Percentiles rank a stretch among this genome's conserved stretches.
These are phyloP conservation scores for Penicillium frequentans DNA, from an alignment of 2,329 filamentous ascomycete genomes.

Conservation along the genomic window DNA sequence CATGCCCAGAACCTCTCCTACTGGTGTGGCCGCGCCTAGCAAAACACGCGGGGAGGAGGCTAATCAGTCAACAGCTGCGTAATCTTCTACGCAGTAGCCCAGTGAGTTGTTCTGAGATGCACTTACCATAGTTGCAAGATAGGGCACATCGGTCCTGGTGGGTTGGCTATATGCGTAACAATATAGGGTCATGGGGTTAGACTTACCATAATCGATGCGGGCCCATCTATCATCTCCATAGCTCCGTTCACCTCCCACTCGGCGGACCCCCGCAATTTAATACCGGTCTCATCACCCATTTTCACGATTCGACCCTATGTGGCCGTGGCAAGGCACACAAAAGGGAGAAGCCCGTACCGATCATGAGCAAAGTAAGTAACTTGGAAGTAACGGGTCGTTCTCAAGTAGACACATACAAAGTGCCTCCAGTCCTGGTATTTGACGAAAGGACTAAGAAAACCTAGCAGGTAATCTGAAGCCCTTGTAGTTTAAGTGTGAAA, in stretches of 20 bases:
- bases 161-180: background rate
- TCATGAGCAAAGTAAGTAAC: background rate
- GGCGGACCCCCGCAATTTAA: background rate
- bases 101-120: background rate
- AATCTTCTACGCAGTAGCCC: background rate
- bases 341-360: background rate
- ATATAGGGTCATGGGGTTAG: background rate
- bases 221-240: background rate
- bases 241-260: background rate
- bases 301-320: background rate
- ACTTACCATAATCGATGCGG: background rate
- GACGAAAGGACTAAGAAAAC: background rate
- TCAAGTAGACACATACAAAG: background rate
- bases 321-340: background rate
- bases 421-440: background rate
- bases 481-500: too few species aligned
- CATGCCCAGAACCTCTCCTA: too few species aligned
- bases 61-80: background rate
- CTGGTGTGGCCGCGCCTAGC: background rate
- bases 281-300: background rate
- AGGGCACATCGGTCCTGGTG: background rate
- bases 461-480: too few species aligned
- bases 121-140: background rate
- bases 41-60: background rate
- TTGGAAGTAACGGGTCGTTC: background rate